Conservation (phyloP, 2,329 filamentous ascomycete species). For the Shiraia sp. region DNA sequence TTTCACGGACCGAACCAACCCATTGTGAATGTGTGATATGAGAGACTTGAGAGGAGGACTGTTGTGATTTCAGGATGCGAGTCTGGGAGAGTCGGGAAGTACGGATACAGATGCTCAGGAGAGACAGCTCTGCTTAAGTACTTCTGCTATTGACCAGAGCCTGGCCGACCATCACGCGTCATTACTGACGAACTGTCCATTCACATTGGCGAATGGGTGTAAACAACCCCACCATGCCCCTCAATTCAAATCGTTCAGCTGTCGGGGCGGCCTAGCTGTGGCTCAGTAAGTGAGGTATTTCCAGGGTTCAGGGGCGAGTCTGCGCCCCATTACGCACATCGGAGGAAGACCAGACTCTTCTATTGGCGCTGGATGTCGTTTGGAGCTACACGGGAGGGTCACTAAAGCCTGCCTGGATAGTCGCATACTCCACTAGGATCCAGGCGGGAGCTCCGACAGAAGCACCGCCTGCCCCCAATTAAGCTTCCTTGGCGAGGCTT, state of each 20-base stretch:
- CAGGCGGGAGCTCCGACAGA: constrained; percentile 5
- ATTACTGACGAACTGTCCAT: constrained; percentile 12
- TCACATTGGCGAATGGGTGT: constrained; percentile 9
- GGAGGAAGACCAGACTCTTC: not conserved
- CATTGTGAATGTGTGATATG: constrained; percentile 39
- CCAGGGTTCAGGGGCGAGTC: constrained; percentile 5
- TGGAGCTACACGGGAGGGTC: constrained; percentile 12
- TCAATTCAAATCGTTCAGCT: constrained; percentile 20
- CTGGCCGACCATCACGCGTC: not conserved
- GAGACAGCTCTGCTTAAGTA: too few relatives aligned
- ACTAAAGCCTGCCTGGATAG: constrained; percentile 20
- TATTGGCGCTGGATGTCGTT: constrained; percentile 17
- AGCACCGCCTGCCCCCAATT: constrained; percentile 7
- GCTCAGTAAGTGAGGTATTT: constrained; percentile 18
- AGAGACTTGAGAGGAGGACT: not conserved
- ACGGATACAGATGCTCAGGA: not conserved
- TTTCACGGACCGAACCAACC: constrained; percentile 48
- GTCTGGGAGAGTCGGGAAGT: not conserved
- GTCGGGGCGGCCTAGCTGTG: constrained; percentile 22
- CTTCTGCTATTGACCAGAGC: not conserved
- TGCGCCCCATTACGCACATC: constrained; percentile 22
- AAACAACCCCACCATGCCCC: constrained; percentile 22
- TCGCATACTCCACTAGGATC: constrained; percentile 27
- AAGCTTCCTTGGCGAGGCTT: constrained; percentile 40
- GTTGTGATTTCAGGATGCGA: not conserved